Percentiles rank a stretch among this genome's conserved stretches.
Conservation (phyloP, 202 grass and related monocot genomes). For the Digitaria exilis region DNA sequence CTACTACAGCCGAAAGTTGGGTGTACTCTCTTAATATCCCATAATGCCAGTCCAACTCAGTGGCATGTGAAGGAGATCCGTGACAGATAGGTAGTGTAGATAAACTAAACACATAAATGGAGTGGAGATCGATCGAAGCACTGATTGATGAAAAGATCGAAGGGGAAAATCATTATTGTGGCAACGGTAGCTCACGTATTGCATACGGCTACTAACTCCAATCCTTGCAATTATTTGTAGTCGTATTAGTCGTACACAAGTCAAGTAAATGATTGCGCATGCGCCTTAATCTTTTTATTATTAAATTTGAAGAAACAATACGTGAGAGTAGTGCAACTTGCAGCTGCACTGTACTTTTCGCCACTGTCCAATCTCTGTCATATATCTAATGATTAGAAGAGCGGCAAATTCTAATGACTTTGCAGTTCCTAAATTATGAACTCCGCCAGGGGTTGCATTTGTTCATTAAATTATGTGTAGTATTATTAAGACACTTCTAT, state of each 20-base stretch:
- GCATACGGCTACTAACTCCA: not conserved
- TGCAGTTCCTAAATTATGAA: not conserved
- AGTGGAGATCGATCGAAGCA: not conserved
- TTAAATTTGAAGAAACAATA: not conserved
- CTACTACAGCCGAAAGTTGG: slow-evolving; percentile 56
- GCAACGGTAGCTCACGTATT: slow-evolving; percentile 27
- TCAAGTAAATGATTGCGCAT: not conserved
- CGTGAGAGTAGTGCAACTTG: too few species aligned
- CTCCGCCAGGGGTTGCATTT: not conserved
- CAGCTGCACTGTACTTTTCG: not conserved
- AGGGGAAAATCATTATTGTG: not conserved
- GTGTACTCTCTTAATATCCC: slow-evolving; percentile 48
- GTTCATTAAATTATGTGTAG: not conserved
- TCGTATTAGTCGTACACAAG: not conserved
- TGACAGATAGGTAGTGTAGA: slow-evolving; percentile 27
- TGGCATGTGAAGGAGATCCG: slow-evolving; percentile 58
- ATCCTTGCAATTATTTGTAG: not conserved
- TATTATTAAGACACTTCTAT: not conserved
- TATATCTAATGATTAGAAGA: not conserved
- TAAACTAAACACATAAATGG: not conserved
- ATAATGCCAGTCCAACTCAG: slow-evolving; percentile 41
- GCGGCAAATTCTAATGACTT: not conserved
- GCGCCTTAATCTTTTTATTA: not conserved
- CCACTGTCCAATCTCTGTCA: not conserved
- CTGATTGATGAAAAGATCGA: not conserved